These are phyloP conservation scores for Tetracladium setigerum DNA, from an alignment of 495 filamentous ascomycete species.

Conservation along the genomic window DNA sequence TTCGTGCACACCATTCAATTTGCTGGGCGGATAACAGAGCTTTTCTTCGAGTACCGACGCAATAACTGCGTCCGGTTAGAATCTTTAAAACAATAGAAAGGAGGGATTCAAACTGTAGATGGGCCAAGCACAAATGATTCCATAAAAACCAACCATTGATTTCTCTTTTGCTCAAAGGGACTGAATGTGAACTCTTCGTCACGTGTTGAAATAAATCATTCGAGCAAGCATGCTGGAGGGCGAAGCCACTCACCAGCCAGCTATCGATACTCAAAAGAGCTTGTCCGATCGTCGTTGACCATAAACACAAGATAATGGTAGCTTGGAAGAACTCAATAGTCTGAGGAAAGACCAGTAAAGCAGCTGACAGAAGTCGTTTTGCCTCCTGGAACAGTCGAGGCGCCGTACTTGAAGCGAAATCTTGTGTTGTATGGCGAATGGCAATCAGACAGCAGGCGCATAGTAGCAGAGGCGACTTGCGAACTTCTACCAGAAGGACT, in stretches of 20 bases:
- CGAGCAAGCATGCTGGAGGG: constrained; percentile 33
- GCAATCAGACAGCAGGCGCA: constrained; percentile 37
- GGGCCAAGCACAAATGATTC: constrained; percentile 39
- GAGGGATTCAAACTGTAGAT: constrained; percentile 27
- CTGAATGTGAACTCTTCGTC: constrained; percentile 9
- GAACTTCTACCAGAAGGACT: constrained; percentile 23
- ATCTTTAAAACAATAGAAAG: neutral
- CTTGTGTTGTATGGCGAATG: constrained; percentile 34
- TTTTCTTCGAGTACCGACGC: constrained; percentile 34
- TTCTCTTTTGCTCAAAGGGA: neutral
- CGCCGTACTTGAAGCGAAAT: constrained; percentile 28
- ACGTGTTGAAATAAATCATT: constrained; percentile 29
- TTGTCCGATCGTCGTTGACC: constrained; percentile 41
- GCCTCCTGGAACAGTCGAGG: constrained; percentile 33
- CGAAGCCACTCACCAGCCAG: constrained; percentile 39
- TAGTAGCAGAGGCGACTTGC: constrained; percentile 32
- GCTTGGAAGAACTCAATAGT: constrained; percentile 39
- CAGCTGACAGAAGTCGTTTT: constrained; percentile 26
- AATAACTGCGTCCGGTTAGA: constrained; percentile 19
- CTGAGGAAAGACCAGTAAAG: constrained; percentile 31
- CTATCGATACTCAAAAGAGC: constrained; percentile 39
- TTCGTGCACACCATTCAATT: constrained; percentile 28
- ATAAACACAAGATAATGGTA: constrained; percentile 33
- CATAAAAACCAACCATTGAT: constrained; percentile 32
- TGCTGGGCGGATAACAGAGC: constrained; percentile 31